Evolutionary conservation across 208 protist species (phyloP).

Genomic region (Strigomonas culicis): DNA sequence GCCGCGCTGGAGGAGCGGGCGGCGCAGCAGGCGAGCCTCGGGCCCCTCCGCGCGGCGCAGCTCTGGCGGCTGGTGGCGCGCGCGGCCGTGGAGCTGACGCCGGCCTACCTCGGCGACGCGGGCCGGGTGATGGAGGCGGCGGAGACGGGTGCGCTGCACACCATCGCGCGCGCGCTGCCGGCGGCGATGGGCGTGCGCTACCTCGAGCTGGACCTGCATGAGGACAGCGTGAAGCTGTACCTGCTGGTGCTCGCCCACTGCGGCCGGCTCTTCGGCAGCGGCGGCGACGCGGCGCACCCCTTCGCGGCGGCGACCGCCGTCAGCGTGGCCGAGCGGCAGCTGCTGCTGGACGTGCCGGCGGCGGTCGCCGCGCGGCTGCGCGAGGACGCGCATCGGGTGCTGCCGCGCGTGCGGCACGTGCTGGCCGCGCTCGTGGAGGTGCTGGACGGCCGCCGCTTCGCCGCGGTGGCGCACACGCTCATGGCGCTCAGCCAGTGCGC

Average conservation of each 20-base stretch:
- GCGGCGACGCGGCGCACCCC: neutral
- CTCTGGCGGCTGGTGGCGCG: constrained; percentile 42
- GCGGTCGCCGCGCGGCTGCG: constrained; percentile 35
- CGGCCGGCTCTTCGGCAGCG: constrained; percentile 31
- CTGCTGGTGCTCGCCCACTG: constrained; percentile 70
- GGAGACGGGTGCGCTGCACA: constrained; percentile 62
- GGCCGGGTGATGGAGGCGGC: constrained; percentile 41
- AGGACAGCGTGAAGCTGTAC: constrained; percentile 53
- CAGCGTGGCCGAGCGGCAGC: neutral
- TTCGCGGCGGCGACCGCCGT: neutral
- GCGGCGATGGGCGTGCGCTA: constrained; percentile 36
- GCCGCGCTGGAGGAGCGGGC: constrained; percentile 19
- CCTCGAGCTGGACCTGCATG: constrained; percentile 60
- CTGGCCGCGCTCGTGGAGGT: constrained; percentile 49
- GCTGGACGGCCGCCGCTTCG: constrained; percentile 37
- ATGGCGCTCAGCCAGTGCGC: constrained; percentile 63
- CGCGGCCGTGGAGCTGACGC: constrained; percentile 51
- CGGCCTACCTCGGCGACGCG: constrained; percentile 57
- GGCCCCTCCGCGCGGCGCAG: constrained; percentile 23
- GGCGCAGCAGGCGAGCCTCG: constrained; percentile 9
- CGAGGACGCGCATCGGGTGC: constrained; percentile 35
- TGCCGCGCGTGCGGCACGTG: constrained; percentile 51
- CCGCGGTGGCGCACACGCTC: constrained; percentile 31
- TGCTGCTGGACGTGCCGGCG: constrained; percentile 22
- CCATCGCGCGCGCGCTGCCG: constrained; percentile 62